phyloP scores from a whole-genome alignment of 2,329 filamentous ascomycete species.

The Claviceps spartinae region DNA sequence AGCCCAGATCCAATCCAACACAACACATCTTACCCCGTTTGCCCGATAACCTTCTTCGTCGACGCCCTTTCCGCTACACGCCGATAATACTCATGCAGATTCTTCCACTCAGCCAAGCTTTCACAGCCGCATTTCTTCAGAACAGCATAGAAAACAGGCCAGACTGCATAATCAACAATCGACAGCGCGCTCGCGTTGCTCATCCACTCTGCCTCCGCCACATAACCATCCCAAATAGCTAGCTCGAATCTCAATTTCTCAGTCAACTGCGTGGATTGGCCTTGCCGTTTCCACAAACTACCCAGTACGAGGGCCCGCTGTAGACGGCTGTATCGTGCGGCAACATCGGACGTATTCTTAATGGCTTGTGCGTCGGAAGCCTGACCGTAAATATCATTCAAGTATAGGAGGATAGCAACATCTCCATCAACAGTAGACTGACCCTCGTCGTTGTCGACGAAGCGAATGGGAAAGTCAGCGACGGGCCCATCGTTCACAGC shows the following conservation, averaged over 20 bases:
- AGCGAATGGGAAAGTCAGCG: slow-evolving; percentile 26
- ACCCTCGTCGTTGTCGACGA: slow-evolving; percentile 39
- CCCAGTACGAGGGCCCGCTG: slow-evolving; percentile 24
- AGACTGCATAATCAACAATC: slow-evolving; percentile 39
- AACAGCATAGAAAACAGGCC: slow-evolving; percentile 39
- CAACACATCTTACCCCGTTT: neutral
- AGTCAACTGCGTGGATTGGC: neutral
- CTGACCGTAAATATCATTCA: slow-evolving; percentile 38
- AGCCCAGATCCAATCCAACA: too few relatives aligned
- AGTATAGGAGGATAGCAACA: slow-evolving; percentile 42
- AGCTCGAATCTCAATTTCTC: slow-evolving; percentile 21
- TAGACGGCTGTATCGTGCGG: slow-evolving; percentile 26
- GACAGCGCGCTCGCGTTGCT: neutral
- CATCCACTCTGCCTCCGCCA: slow-evolving; percentile 1
- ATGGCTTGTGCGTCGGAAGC: slow-evolving; percentile 12
- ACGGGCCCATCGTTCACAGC: neutral
- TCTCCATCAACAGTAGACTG: slow-evolving; percentile 36
- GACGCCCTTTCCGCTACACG: slow-evolving; percentile 12
- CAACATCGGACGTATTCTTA: slow-evolving; percentile 18
- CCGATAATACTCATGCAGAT: slow-evolving; percentile 26
- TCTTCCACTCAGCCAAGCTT: slow-evolving; percentile 16
- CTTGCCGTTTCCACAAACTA: slow-evolving; percentile 9
- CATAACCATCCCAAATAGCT: slow-evolving; percentile 26
- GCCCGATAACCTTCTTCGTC: slow-evolving; percentile 13
- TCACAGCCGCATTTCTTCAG: slow-evolving; percentile 20